Evolutionary conservation across 2,329 filamentous ascomycete species (phyloP).

Genomic region (Xylaria sp.): DNA sequence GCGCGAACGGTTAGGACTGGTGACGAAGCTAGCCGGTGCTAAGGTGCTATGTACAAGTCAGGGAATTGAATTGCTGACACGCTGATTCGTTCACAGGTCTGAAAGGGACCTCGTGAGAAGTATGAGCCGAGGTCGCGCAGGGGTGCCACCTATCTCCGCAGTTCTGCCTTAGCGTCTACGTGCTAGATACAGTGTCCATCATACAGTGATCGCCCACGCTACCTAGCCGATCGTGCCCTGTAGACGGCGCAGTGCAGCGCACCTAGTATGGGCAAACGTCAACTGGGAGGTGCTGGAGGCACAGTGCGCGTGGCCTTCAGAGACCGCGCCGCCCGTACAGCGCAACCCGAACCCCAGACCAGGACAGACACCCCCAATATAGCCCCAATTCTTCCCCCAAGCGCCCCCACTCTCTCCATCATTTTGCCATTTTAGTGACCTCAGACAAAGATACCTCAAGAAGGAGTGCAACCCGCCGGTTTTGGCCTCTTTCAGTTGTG

Average conservation of each 20-base stretch:
- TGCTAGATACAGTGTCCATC: neutral
- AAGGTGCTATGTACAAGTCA: conserved; percentile 22
- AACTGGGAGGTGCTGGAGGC: neutral
- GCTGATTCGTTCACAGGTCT: conserved; percentile 54
- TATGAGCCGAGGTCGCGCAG: conserved; percentile 54
- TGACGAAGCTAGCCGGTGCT: conserved; percentile 42
- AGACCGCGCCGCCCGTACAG: neutral
- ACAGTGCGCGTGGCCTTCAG: neutral
- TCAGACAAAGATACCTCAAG: neutral
- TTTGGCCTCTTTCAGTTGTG: neutral
- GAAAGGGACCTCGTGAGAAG: conserved; percentile 24
- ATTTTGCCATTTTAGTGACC: neutral
- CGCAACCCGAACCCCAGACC: conserved; percentile 21
- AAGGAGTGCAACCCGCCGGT: neutral
- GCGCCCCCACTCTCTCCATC: conserved; percentile 11
- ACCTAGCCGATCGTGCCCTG: neutral
- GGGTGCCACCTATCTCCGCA: neutral
- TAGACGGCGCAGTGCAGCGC: no score
- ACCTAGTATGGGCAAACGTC: no score
- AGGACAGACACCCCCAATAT: neutral
- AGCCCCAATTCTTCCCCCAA: neutral
- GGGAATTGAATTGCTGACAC: conserved; percentile 53
- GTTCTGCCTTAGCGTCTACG: neutral
- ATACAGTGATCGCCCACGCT: neutral
- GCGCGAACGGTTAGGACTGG: conserved; percentile 31